These are phyloP conservation scores for Periconia sp. DNA, from an alignment of 2,329 filamentous ascomycete species.

Conservation along the genomic window DNA sequence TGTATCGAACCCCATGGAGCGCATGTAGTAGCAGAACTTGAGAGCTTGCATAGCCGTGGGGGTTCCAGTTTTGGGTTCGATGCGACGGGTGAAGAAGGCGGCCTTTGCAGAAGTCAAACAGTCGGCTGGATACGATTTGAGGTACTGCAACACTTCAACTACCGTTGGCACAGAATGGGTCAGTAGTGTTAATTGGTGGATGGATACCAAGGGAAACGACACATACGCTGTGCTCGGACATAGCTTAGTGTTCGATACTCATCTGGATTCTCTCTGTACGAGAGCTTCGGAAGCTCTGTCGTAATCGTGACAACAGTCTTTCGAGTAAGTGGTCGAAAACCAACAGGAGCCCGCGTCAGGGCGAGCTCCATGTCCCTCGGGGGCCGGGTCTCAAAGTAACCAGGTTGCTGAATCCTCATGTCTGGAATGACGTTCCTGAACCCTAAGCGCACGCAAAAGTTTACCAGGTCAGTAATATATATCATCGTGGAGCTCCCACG, in stretches of 20 bases:
- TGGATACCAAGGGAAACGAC: not conserved
- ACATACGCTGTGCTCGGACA: slow-evolving; percentile 16
- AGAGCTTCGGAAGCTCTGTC: slow-evolving; percentile 9
- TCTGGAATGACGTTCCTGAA: too few species aligned
- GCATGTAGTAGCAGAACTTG: slow-evolving; percentile 36
- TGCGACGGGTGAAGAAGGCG: slow-evolving; percentile 14
- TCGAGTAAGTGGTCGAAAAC: not conserved
- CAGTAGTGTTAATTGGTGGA: too few species aligned
- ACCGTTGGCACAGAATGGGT: not conserved
- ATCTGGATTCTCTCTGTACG: slow-evolving; percentile 21
- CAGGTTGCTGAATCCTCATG: too few species aligned
- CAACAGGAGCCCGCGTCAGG: too few species aligned
- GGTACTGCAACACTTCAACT: slow-evolving; percentile 10
- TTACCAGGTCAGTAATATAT: too few species aligned
- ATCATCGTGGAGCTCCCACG: too few species aligned
- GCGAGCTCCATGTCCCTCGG: too few species aligned
- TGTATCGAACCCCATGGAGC: slow-evolving; percentile 23
- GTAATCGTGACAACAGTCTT: slow-evolving; percentile 12
- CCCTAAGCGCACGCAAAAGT: too few species aligned
- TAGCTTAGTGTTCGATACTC: slow-evolving; percentile 16
- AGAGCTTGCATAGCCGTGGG: slow-evolving; percentile 21
- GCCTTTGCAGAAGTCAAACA: slow-evolving; percentile 14
- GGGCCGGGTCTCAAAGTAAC: not conserved
- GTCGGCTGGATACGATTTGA: slow-evolving; percentile 14
- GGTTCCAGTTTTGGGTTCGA: slow-evolving; percentile 3